A percentile compares a stretch with the other conserved stretches of the same genome.
Evolutionary conservation across 371 early-diverging fungal species (phyloP).

Genomic region (Mucor velutinosus): DNA sequence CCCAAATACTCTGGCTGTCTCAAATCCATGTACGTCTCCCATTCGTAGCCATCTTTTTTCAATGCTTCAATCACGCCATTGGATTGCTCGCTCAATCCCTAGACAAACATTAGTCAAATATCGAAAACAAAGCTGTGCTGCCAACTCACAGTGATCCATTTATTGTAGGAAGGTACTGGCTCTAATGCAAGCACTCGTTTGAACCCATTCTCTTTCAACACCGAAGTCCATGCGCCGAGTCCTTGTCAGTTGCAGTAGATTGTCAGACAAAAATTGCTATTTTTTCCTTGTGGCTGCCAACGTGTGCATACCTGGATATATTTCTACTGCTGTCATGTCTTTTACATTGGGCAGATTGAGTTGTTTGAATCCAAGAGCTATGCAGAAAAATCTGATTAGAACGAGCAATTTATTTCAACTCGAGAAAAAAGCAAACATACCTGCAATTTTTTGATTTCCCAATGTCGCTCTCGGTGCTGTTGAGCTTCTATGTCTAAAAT

Average conservation of each 20-base stretch:
- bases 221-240: constrained; percentile 46
- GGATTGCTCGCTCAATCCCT: constrained; percentile 8
- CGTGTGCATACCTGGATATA: constrained; percentile 44
- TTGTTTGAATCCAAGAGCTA: constrained; percentile 7
- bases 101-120: background rate
- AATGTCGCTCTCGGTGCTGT: constrained; percentile 4
- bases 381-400: background rate
- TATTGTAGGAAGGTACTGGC: constrained; percentile 26
- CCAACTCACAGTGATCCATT: constrained; percentile 21
- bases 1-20: constrained; percentile 39
- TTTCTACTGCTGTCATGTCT: constrained; percentile 41
- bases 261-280: background rate
- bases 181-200: constrained; percentile 41
- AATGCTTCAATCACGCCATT: constrained; percentile 21
- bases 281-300: too few relatives aligned
- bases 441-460: constrained; percentile 1
- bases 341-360: constrained; percentile 21
- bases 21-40: constrained; percentile 44
- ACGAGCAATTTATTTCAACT: background rate
- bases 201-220: constrained; percentile 37
- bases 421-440: background rate
- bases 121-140: constrained; percentile 2
- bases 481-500: constrained; percentile 10
- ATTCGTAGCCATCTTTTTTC: constrained; percentile 51
- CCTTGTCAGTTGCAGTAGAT: constrained; percentile 26